A percentile compares a stretch with the other conserved stretches of the same genome.
Evolutionary conservation across 352 stramenopile genomes (phyloP).

Genomic region (Phytophthora pistaciae): DNA sequence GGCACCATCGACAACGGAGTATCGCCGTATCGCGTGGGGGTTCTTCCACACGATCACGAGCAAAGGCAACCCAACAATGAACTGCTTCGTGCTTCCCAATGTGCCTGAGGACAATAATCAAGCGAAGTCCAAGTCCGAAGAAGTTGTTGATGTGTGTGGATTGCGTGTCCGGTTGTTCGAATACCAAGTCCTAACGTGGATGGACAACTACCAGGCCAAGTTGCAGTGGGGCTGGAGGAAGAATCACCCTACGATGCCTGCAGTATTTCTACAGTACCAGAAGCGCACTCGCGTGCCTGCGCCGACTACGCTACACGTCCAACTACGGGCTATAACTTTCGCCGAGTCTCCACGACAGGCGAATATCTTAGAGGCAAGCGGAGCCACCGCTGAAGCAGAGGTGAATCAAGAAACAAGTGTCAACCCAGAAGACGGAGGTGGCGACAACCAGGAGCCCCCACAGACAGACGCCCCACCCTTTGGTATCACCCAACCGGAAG

Average conservation of each 20-base stretch:
- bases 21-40: constrained; percentile 58
- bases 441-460: constrained; percentile 28
- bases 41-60: constrained; percentile 72
- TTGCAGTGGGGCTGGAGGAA: constrained; percentile 54
- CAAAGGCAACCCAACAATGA: constrained; percentile 44
- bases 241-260: constrained; percentile 41
- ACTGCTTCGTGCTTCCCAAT: constrained; percentile 45
- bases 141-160: constrained; percentile 23
- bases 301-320: constrained; percentile 52
- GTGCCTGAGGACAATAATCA: constrained; percentile 10
- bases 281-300: constrained; percentile 40
- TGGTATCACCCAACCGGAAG: neutral
- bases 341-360: constrained; percentile 12
- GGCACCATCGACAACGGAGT: constrained; percentile 8
- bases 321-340: constrained; percentile 33
- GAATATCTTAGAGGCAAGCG: neutral
- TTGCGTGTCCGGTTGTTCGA: constrained; percentile 64
- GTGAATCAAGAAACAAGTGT: neutral
- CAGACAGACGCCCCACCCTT: neutral
- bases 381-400: neutral
- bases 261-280: constrained; percentile 75
- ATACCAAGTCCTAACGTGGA: constrained; percentile 68
- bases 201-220: constrained; percentile 69
- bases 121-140: constrained; percentile 1
- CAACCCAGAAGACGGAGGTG: neutral